These are phyloP conservation scores for Abrus precatorius DNA, from an alignment of 306 rosid species.

Conservation along the genomic window DNA sequence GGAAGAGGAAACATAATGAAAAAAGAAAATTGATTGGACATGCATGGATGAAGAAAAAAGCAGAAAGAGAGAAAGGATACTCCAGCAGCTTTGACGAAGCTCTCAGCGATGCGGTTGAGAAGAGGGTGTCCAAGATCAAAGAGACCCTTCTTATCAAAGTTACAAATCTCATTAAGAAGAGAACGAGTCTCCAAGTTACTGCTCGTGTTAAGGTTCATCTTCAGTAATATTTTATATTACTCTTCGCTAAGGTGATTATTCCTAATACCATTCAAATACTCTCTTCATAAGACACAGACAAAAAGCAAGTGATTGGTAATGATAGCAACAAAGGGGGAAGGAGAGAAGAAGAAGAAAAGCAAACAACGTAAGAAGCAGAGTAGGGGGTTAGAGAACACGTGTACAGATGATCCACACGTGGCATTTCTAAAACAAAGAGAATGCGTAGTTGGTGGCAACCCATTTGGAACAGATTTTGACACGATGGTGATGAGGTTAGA, in stretches of 20 bases:
- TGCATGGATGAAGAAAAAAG: neutral
- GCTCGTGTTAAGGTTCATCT: conserved; percentile 49
- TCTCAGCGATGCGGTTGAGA: conserved; percentile 82
- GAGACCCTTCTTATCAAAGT: conserved; percentile 63
- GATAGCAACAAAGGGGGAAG: no score
- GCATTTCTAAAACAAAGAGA: conserved; percentile 2
- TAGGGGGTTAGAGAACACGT: conserved; percentile 51
- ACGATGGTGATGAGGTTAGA: neutral
- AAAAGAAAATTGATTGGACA: neutral
- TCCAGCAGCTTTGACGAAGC: conserved; percentile 91
- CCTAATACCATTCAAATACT: neutral
- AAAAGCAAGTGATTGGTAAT: neutral
- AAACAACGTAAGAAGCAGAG: neutral
- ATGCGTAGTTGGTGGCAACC: conserved; percentile 44
- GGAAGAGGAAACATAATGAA: neutral
- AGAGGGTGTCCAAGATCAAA: conserved; percentile 95
- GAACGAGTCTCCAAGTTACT: conserved; percentile 60
- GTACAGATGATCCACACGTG: conserved; percentile 45
- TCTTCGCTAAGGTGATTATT: neutral
- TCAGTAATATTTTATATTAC: neutral
- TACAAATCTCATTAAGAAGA: conserved; percentile 65
- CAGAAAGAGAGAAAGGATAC: conserved; percentile 39
- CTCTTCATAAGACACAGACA: neutral
- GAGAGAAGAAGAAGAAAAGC: neutral
- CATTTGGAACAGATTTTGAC: conserved; percentile 46